Conservation (phyloP, 495 filamentous ascomycete species). For the Geoglossum glabrum region DNA sequence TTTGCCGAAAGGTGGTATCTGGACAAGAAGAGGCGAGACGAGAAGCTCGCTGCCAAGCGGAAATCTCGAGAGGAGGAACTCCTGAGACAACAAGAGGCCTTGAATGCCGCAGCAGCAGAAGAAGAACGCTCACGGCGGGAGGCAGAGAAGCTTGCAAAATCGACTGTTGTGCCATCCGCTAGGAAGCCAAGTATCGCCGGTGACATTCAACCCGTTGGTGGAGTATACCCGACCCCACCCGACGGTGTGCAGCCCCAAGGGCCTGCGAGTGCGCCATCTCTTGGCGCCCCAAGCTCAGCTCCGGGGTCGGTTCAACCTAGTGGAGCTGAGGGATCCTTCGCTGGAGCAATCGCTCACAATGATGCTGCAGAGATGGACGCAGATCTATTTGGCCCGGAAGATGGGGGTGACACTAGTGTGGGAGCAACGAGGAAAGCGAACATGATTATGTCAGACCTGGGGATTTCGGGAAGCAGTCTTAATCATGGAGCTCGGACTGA, state of each 20-base stretch:
- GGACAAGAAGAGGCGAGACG: constrained; percentile 27
- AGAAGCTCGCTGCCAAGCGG: constrained; percentile 23
- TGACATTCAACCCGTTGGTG: constrained; percentile 31
- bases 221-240: constrained; percentile 77
- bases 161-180: not conserved
- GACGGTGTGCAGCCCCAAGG: constrained; percentile 34
- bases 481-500: not conserved
- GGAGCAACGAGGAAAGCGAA: not conserved
- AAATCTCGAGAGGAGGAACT: constrained; percentile 30
- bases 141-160: not conserved
- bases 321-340: not conserved
- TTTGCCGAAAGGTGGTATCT: constrained; percentile 51
- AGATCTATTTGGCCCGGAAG: not conserved
- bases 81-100: constrained; percentile 22
- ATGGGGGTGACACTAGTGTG: not conserved
- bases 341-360: not conserved
- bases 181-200: not conserved
- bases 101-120: constrained; percentile 14
- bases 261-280: constrained; percentile 24
- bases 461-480: not conserved
- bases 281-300: constrained; percentile 27
- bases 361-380: not conserved
- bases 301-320: constrained; percentile 14
- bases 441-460: not conserved
- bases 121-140: constrained; percentile 2